These are phyloP conservation scores for Podila horticola DNA, from an alignment of 192 early-diverging fungal species.

Conservation along the genomic window DNA sequence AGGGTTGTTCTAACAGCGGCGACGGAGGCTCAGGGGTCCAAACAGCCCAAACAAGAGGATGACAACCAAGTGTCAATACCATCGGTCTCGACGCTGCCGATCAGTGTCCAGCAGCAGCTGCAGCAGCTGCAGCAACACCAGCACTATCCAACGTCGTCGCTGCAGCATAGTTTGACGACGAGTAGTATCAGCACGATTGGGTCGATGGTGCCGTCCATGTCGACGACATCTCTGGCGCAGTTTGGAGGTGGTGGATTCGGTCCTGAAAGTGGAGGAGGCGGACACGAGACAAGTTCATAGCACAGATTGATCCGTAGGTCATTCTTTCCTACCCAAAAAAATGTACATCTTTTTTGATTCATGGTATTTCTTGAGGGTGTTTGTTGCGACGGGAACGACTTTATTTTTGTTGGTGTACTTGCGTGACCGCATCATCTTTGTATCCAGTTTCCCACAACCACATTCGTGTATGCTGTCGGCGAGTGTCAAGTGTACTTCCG, in stretches of 20 bases:
- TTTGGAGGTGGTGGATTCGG: background rate
- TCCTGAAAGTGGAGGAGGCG: background rate
- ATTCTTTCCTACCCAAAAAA: background rate
- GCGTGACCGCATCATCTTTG: too few species aligned
- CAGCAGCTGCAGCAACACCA: conserved; percentile 36
- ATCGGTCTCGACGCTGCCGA: background rate
- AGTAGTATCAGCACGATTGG: conserved; percentile 42
- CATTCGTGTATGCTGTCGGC: too few species aligned
- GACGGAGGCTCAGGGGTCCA: background rate
- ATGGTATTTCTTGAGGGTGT: too few species aligned
- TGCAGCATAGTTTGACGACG: conserved; percentile 32
- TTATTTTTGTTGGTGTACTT: too few species aligned
- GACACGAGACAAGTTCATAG: background rate
- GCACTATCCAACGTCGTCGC: conserved; percentile 29
- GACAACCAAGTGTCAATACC: background rate
- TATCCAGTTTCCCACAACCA: too few species aligned
- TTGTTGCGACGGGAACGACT: too few species aligned
- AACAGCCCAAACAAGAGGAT: too few species aligned
- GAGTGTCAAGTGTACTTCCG: too few species aligned
- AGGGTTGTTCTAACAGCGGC: background rate
- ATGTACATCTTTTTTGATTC: background rate
- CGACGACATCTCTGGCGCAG: conserved; percentile 16
- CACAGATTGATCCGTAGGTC: background rate
- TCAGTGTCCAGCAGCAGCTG: conserved; percentile 22
- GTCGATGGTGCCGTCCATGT: conserved; percentile 10